Percentiles rank a stretch among this genome's conserved stretches.
These are phyloP conservation scores for Stephania yunnanensis DNA, from an alignment of 164 flowering plant species.

Conservation along the genomic window DNA sequence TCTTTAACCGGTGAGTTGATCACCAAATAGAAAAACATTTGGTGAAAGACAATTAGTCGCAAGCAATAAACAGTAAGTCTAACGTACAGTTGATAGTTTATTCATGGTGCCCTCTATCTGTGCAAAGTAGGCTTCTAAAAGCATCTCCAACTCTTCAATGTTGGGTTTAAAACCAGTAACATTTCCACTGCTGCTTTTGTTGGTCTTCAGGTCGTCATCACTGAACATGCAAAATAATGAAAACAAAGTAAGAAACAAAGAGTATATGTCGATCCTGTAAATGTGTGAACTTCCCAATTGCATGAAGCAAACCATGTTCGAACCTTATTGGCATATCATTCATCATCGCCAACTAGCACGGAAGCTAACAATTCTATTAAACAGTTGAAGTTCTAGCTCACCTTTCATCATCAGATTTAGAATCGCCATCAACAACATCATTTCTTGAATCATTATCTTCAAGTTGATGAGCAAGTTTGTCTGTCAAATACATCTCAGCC, in stretches of 20 bases:
- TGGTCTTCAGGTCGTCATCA: conserved; percentile 24
- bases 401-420: conserved; percentile 27
- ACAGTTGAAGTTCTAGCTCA: background rate
- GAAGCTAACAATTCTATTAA: background rate
- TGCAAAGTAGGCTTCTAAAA: conserved; percentile 50
- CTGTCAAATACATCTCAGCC: conserved; percentile 58
- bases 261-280: background rate
- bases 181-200: conserved; percentile 17
- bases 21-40: background rate
- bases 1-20: too few species aligned
- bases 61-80: background rate
- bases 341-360: background rate
- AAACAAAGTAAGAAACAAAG: background rate
- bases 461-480: conserved; percentile 31
- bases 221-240: conserved; percentile 7
- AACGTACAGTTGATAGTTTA: conserved; percentile 39
- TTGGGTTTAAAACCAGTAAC: conserved; percentile 29
- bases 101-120: conserved; percentile 44
- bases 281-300: background rate
- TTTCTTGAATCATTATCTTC: conserved; percentile 19
- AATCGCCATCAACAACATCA: conserved; percentile 18
- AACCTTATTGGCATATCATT: too few species aligned
- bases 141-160: conserved; percentile 48
- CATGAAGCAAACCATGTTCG: too few species aligned
- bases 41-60: background rate